These are phyloP conservation scores for Diversispora epigaea DNA, from an alignment of 192 early-diverging fungal genomes.

Conservation along the genomic window DNA sequence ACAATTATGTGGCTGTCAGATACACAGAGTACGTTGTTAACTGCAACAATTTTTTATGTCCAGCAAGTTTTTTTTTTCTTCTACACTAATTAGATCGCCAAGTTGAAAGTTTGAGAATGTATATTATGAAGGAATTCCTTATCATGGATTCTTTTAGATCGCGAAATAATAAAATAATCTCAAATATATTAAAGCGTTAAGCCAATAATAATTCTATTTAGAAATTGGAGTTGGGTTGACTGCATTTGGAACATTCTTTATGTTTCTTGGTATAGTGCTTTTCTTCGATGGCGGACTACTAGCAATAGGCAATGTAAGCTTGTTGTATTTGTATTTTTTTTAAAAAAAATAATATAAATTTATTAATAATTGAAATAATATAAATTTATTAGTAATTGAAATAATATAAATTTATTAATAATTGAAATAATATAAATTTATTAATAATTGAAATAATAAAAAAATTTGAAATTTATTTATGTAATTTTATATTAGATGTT, in stretches of 20 bases:
- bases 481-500: conserved; percentile 71
- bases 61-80: neutral
- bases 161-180: too few species aligned
- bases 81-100: neutral
- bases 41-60: neutral
- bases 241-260: conserved; percentile 89
- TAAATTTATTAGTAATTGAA: neutral
- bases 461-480: neutral
- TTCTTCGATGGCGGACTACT: conserved; percentile 94
- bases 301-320: conserved; percentile 93
- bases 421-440: too few species aligned
- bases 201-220: conserved; percentile 13
- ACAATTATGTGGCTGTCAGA: conserved; percentile 67
- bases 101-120: too few species aligned
- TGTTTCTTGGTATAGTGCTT: conserved; percentile 89
- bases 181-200: too few species aligned
- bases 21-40: conserved; percentile 62
- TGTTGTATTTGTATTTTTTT: neutral
- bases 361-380: neutral
- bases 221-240: conserved; percentile 94
- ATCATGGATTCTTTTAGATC: too few species aligned
- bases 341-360: too few species aligned
- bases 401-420: neutral
- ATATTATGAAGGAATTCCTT: too few species aligned
- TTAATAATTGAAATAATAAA: neutral